Base-by-base conservation (phyloP, 2,329 filamentous ascomycete genomes). In the Epichloe gansuensis region DNA sequence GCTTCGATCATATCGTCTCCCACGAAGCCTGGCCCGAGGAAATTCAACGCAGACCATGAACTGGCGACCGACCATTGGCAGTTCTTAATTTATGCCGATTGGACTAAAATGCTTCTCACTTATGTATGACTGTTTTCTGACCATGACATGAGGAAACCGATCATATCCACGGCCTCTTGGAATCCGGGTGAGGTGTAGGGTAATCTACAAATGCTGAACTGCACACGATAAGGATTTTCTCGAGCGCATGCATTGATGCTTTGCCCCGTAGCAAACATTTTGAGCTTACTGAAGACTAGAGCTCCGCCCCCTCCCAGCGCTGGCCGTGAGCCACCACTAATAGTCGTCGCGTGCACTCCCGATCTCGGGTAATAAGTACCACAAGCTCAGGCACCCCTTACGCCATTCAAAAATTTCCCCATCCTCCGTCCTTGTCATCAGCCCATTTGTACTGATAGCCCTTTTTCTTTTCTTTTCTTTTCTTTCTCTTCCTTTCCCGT, bases 301-400 rank as follows among this genome's bases (percentile, higher is more conserved):
- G 17, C 17, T 21, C 17, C 17, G 17, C 2, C 17, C 17, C 17
- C 3, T 4, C 23, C 23, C 23, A 25, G 3, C 4, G 23, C 23
- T 25, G 23, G 23, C 23, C 23, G 23, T 31, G 8, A 41, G 12
- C 21, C 28, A 17, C 39, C 42, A 50, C 28, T 25, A n/a, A n/a
- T n/a, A 45, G 51, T 43, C 46, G 39, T 51, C 43, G 52, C 46
- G 48, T 51, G 52, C 53, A 41, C 28, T 37, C 46, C 54, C 56
- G 55, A 57, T 52, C 44, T 58, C 56, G 56, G 57, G 46, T n/a
- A n/a, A n/a, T n/a, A n/a, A n/a, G n/a, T 54, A 52, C 31, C 46
- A 11, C 39, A 38, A 39, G 46, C 51, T 45, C 53, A 52, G 50
- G 50, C 46, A 49, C 53, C 23, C 50, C 46, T 52, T 46, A 43